Evolutionary conservation across 2,329 filamentous ascomycete genomes (phyloP).

Genomic region (Trichoderma atroviride): DNA sequence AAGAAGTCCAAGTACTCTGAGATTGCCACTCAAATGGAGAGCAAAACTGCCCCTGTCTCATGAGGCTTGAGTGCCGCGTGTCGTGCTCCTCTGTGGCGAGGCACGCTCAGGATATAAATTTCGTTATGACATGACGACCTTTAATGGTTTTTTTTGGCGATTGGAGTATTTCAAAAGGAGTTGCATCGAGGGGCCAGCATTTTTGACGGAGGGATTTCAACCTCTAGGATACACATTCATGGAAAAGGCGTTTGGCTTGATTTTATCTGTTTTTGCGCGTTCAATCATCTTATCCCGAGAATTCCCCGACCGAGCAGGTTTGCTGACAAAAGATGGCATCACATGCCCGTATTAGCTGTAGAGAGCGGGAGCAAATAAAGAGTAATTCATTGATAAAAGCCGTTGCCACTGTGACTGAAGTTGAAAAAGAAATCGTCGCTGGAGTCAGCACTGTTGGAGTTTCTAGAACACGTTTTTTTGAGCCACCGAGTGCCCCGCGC

Average conservation of each 20-base stretch:
- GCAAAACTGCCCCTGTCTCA: conserved; percentile 48
- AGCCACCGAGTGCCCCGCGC: conserved; percentile 16
- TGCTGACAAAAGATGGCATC: conserved; percentile 4
- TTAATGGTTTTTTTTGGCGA: conserved; percentile 16
- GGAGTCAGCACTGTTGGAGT: background rate
- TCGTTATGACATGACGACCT: conserved; percentile 19
- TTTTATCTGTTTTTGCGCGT: background rate
- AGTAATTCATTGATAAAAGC: background rate
- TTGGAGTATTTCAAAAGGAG: conserved; percentile 16
- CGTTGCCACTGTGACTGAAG: background rate
- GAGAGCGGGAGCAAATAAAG: conserved; percentile 7
- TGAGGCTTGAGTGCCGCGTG: conserved; percentile 19
- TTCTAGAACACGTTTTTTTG: background rate
- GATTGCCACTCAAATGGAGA: conserved; percentile 73
- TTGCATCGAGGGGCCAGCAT: conserved; percentile 16
- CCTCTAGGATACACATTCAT: conserved; percentile 21
- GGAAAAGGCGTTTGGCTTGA: conserved; percentile 20
- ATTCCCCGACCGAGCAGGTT: conserved; percentile 8
- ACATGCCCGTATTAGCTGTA: conserved; percentile 1
- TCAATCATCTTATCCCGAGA: background rate
- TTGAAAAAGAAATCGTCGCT: background rate
- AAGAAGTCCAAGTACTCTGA: conserved; percentile 91
- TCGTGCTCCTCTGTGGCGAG: background rate
- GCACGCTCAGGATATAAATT: background rate
- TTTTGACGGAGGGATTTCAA: background rate